phyloP scores from a whole-genome alignment of 2,329 filamentous ascomycete genomes.

The Arthrobotrys entomopaga region DNA sequence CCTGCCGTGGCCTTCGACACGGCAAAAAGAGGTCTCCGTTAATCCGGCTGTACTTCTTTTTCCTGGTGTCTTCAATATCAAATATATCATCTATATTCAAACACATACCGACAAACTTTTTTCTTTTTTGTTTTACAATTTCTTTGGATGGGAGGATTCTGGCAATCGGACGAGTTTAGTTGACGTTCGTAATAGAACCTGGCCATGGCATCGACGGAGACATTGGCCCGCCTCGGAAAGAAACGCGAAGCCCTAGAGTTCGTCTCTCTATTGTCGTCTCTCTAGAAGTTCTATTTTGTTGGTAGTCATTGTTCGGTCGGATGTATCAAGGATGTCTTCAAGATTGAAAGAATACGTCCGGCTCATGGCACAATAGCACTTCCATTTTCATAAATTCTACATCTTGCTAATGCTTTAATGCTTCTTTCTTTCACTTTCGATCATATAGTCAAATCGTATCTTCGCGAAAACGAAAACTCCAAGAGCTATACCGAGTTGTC shows the following conservation, averaged over 20 bases:
- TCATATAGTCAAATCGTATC: constrained; percentile 74
- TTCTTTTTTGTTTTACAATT: neutral
- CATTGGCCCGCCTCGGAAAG: constrained; percentile 37
- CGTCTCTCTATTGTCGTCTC: constrained; percentile 13
- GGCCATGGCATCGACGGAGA: constrained; percentile 43
- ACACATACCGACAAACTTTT: constrained; percentile 14
- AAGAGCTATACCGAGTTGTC: constrained; percentile 83
- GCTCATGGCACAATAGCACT: constrained; percentile 4
- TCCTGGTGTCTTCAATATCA: neutral
- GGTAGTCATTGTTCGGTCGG: constrained; percentile 8
- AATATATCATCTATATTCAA: neutral
- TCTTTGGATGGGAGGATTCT: constrained; percentile 26
- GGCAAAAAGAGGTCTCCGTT: constrained; percentile 45
- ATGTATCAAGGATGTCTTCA: constrained; percentile 11
- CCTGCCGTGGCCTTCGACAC: neutral
- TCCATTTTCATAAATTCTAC: neutral
- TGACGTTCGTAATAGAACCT: constrained; percentile 8
- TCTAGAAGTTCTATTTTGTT: constrained; percentile 4
- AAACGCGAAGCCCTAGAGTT: constrained; percentile 55
- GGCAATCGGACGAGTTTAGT: constrained; percentile 12
- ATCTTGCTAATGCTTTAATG: neutral
- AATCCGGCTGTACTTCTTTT: constrained; percentile 49
- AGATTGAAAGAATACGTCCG: constrained; percentile 16
- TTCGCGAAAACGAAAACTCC: constrained; percentile 90
- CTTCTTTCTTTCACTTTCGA: constrained; percentile 24